Evolutionary conservation across 129 eudicot species (phyloP), one percentile per base, ranked within the genome.

Genomic region (Sambucus nigra): DNA sequence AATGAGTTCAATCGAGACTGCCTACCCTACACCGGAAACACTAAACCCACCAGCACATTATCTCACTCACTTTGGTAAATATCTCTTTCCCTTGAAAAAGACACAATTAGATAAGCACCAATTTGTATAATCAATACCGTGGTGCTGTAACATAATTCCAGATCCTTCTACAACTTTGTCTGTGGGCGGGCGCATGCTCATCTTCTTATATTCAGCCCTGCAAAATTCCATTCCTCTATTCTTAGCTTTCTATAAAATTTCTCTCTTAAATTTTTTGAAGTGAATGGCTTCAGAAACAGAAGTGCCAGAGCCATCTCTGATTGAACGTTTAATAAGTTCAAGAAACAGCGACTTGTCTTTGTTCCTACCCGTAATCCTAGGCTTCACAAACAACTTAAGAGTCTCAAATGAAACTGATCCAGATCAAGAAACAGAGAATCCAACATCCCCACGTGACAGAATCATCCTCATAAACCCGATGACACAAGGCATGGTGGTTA

Each of bases 401-500:
- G 14, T 46, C 50, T 21, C 68, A 8, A 20, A 15, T 3, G 48
- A 15, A 1, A 21, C 61, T 29, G 61, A 25, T 60, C 62, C 61
- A 32, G 68, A 24, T 53, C 56, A 50, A 31, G 58, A 58, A 47
- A 3, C 35, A 29, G 19, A 63, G 19, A 20, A 42, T 29, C 32
- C 38, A 44, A 18, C 1, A 11, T 40, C 23, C 69, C 7, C 35
- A 25, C 63, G 53, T 7, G 81, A 74, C 48, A 15, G 48, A 73
- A 53, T 87, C 70, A 47, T 87, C 44, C 52, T 87, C 18, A 46
- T 76, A 41, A 72, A 80, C 73, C 75, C 86, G 2, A 9, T 71
- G 12, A 74, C 89, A 2, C 94, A 74, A 42, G 71, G 67, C 6
- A 73, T 83, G 86, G 55, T 76, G 51, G 75, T 82, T 45, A 63